Evolutionary conservation across 2,329 filamentous ascomycete genomes (phyloP), one percentile per base, ranked within the genome.

Genomic region (Talaromyces rugulosus): DNA sequence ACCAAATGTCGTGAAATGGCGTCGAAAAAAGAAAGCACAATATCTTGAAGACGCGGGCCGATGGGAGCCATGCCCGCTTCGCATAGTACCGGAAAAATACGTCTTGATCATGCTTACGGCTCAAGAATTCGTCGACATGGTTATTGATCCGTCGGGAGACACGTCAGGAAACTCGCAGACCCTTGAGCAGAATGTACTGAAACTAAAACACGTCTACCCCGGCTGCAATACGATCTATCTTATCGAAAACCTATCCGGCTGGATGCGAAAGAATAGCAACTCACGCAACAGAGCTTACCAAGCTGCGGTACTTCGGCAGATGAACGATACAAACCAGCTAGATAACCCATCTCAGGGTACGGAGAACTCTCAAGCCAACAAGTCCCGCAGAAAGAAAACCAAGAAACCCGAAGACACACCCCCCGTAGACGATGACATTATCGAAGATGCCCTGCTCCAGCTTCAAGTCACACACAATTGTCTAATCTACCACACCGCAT

Each of bases 391-490:
- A 27, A 63, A 63, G 44, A 75, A 75, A 60, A 60, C 68, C 58
- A 67, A 82, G 75, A 71, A 82, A 76, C 64, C 79, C 71, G 61
- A 73, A 71, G 31, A 71, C 67, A 53, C 74, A 63, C 63, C 83
- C 40, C 83, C 86, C 59, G 77, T 93, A 30, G 84, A 89, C 60
- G 88, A 92, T 62, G 86, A 90, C 65, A 71, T 78, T 27, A 79
- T 93, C 52, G 90, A 93, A 70, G 87, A 91, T 67, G 87, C 88
- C 4, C 78, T 93, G 3, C 78, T 94, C 11, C 80, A 84, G 16
- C 77, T 94, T 4, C 90, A 94, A 72, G 81, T 93, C 5, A 74
- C 83, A 28, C 87, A 93, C 72, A 78, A 80, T 5, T 84, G 84
- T 27, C 77, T 91, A 4, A 86, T 93, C 52, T 89, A 92, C 71